phyloP scores from a whole-genome alignment of 805 yeast species.

The Ascoidea asiatica region DNA sequence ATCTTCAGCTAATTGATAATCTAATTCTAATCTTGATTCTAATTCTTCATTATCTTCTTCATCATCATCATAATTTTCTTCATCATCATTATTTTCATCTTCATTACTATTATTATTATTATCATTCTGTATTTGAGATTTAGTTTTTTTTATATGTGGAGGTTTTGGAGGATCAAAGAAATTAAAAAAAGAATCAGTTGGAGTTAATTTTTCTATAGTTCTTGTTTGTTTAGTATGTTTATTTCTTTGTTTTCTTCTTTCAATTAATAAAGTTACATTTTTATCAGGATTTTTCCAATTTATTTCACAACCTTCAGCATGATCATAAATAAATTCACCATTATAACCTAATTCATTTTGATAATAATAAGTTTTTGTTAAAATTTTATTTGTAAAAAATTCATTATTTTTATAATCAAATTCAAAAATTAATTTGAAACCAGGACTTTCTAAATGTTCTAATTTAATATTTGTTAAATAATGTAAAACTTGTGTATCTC shows the following conservation, averaged over 20 bases:
- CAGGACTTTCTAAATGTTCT: conserved; percentile 74
- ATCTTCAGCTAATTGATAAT: conserved; percentile 92
- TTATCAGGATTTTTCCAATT: conserved; percentile 70
- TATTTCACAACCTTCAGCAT: conserved; percentile 83
- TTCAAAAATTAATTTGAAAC: conserved; percentile 76
- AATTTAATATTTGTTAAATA: conserved; percentile 57
- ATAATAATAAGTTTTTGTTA: conserved; percentile 83
- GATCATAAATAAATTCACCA: conserved; percentile 94
- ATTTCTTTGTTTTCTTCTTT: conserved; percentile 94
- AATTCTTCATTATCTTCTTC: conserved; percentile 61
- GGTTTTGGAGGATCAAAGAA: conserved; percentile 90
- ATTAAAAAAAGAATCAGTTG: conserved; percentile 90
- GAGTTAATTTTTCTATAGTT: conserved; percentile 86
- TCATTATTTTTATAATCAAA: conserved; percentile 60
- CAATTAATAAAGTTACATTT: conserved; percentile 77
- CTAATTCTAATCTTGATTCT: conserved; percentile 77
- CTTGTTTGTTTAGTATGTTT: conserved; percentile 93
- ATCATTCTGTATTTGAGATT: no score
- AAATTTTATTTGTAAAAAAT: conserved; percentile 56
- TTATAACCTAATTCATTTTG: conserved; percentile 88
- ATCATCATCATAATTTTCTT: conserved; percentile 34
- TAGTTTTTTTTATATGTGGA: conserved; percentile 30
- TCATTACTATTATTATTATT: conserved; percentile 19
- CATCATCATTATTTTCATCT: conserved; percentile 39
- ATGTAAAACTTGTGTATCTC: conserved; percentile 76